Base-by-base conservation (phyloP, 176 grass and related monocot species). In the Rhynchospora tenuis region DNA sequence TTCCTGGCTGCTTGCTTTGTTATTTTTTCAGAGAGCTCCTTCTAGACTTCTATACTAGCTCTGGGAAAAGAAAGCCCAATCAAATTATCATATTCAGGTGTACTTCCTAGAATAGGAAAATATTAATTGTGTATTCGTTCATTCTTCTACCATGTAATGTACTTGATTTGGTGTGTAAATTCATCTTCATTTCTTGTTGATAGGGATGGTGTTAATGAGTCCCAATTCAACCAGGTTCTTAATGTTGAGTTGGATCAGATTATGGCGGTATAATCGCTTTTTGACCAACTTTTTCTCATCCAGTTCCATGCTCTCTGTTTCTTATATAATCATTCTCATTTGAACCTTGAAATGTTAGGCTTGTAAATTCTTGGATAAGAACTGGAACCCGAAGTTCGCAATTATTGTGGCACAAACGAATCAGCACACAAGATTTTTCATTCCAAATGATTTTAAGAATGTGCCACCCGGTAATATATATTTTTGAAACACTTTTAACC, bases 191-290 rank as follows among this genome's bases (percentile, higher is more conserved):
- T 65, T 65, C 47, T 16, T 62, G 9, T 58, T 75, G 64, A 24
- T 84, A 98, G 95, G 63, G 95, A 95, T 73, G 95, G 95, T 0
- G 92, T 98, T n/a, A 93, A 91, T 0, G 95, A 98, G 46, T 93
- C 92, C 3, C 95, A 98, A 33, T 98, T 98, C 28, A 89, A 69
- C 28, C 95, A 98, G 79, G 95, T 95, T 22, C 59, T 98, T 38
- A 98, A 98, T 68, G 90, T 95, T 19, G 93, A 99, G 65, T 31
- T 98, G 1, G 93, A 93, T 92, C 93, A 98, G 84, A 95, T 98
- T 55, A 98, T 98, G 12, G 92, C 93, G 88, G 96, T 95, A 85
- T 20, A 29, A 26, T 44, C 42, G n/a, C 77, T 74, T 7, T 74
- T 64, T 50, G 43, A 83, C 64, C 62, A 23, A 20, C 59, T 72